These are phyloP conservation scores for Eimeria falciformis DNA, from an alignment of 169 alveolate genomes.

Conservation along the genomic window DNA sequence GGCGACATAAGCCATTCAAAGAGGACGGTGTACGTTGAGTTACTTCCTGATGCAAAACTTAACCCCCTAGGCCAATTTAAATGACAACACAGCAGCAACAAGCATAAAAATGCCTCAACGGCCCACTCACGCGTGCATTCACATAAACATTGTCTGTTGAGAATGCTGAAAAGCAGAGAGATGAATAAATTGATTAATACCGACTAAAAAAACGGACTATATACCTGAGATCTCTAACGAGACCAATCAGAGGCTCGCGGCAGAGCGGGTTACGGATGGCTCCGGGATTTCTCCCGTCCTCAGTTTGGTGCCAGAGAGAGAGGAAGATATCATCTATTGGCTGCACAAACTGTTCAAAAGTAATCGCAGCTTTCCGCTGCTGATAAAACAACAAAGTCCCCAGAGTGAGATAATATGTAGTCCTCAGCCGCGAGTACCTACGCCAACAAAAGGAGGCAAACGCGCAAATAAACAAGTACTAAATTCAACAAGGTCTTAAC, in stretches of 20 bases:
- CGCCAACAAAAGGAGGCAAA: background rate
- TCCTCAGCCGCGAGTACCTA: slow-evolving; percentile 91
- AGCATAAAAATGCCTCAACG: no score
- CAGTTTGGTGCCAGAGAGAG: slow-evolving; percentile 83
- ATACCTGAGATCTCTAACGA: slow-evolving; percentile 93
- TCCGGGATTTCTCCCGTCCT: slow-evolving; percentile 80
- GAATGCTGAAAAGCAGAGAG: no score
- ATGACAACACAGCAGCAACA: no score
- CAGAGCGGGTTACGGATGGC: slow-evolving; percentile 83
- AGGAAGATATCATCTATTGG: slow-evolving; percentile 85
- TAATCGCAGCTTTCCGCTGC: slow-evolving; percentile 62
- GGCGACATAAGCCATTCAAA: slow-evolving; percentile 67
- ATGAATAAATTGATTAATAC: no score
- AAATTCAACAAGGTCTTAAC: background rate
- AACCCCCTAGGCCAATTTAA: slow-evolving; percentile 30
- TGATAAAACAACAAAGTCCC: slow-evolving; percentile 89
- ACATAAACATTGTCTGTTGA: no score
- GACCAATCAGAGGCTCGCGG: slow-evolving; percentile 89
- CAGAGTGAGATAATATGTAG: slow-evolving; percentile 92
- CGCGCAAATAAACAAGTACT: background rate
- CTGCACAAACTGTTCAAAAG: slow-evolving; percentile 89
- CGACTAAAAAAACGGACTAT: no score
- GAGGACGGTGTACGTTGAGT: slow-evolving; percentile 65
- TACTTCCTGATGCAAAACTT: slow-evolving; percentile 59
- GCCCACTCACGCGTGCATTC: no score